Evolutionary conservation across 768 basidiomycete genomes (phyloP).

Genomic region (Suillus tomentosus): DNA sequence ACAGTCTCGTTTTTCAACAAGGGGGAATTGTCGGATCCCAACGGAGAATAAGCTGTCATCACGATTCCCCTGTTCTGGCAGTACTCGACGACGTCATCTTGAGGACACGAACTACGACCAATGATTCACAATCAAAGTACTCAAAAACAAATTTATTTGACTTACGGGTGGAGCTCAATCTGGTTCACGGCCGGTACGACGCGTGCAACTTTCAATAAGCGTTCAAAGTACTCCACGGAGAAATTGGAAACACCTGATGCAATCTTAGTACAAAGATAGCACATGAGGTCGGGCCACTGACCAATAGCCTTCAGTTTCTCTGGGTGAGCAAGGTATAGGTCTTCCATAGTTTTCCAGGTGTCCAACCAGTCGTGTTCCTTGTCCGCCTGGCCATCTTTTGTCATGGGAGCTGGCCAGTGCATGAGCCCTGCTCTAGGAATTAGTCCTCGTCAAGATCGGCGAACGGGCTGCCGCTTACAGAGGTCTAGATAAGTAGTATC

Average conservation of each 20-base stretch:
- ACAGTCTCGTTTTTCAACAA: slow-evolving; percentile 63
- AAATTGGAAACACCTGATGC: slow-evolving; percentile 67
- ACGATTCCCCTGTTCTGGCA: slow-evolving; percentile 66
- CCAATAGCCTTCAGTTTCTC: slow-evolving; percentile 82
- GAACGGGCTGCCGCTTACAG: slow-evolving; percentile 42
- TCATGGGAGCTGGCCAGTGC: slow-evolving; percentile 85
- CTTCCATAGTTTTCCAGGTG: slow-evolving; percentile 81
- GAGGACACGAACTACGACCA: slow-evolving; percentile 54
- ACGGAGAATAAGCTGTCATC: slow-evolving; percentile 77
- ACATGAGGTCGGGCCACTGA: slow-evolving; percentile 16
- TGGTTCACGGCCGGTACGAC: slow-evolving; percentile 80
- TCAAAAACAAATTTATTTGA: slow-evolving; percentile 11
- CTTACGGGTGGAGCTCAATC: slow-evolving; percentile 73
- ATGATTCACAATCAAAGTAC: slow-evolving; percentile 4
- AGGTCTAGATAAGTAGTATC: slow-evolving; percentile 80
- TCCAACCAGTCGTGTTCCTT: slow-evolving; percentile 64
- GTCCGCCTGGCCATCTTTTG: slow-evolving; percentile 52
- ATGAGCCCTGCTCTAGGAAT: slow-evolving; percentile 53
- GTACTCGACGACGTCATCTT: slow-evolving; percentile 63
- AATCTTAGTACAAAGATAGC: slow-evolving; percentile 1
- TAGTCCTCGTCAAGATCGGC: neutral
- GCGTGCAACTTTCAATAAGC: slow-evolving; percentile 54
- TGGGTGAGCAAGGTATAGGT: slow-evolving; percentile 60
- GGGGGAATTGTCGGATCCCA: slow-evolving; percentile 72
- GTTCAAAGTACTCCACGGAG: slow-evolving; percentile 61